Evolutionary conservation across 768 basidiomycete species (phyloP), one percentile per base, ranked within the genome.

Genomic region (Royoungia palumana): DNA sequence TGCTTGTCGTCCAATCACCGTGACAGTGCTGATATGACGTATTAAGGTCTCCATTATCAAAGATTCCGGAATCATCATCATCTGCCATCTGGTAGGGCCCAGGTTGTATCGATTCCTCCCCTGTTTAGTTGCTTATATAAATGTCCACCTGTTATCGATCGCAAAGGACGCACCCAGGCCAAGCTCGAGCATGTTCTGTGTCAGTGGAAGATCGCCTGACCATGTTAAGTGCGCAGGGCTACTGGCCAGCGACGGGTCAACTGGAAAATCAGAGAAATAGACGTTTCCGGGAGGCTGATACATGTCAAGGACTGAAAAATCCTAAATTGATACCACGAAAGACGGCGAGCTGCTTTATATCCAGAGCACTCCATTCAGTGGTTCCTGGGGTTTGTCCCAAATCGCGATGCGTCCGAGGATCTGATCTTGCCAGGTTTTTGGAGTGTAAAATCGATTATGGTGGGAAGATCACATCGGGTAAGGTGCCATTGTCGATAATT

Each of bases 71-170:
- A 16, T 4, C 6, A 47, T 35, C 20, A 7, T 11, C 2, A 6
- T n/a, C n/a, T n/a, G n/a, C n/a, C n/a, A n/a, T n/a, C n/a, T n/a
- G 46, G 12, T 8, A 39, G 2, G 21, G 16, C 27, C 59, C 51
- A 20, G 16, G 9, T 16, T 2, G 4, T 2, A 16, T 42, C 28
- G 51, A 39, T 9, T 21, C 6, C 12, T 25, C 11, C 11, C 0
- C 6, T 35, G 19, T 2, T 8, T 2, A 21, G 7, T 22, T n/a
- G 21, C 32, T 6, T 25, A 35, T 19, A 3, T 41, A n/a, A 14
- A 3, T 14, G 24, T 5, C 24, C 48, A 49, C 46, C 10, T 19
- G 10, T 24, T 5, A 16, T 22, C 32, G 32, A 25, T 0, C 5
- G 13, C 0, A 21, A 46, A 38, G 17, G 24, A 12, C 17, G 5